A percentile compares a stretch with the other conserved stretches of the same genome.
Evolutionary conservation across 352 stramenopile genomes (phyloP).

Genomic region (Phytophthora pinifolia): DNA sequence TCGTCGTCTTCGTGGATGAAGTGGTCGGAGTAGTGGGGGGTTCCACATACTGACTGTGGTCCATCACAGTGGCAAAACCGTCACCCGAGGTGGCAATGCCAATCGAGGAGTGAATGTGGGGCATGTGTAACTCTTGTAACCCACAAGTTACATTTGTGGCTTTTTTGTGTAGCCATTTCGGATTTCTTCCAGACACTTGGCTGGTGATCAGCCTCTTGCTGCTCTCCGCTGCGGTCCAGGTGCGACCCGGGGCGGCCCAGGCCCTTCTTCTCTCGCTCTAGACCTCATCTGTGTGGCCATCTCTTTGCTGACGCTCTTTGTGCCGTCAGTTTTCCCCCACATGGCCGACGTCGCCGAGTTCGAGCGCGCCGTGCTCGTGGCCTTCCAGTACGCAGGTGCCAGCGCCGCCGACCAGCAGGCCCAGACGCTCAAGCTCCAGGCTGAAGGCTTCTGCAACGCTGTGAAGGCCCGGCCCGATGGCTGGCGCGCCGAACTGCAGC

Average conservation of each 20-base stretch:
- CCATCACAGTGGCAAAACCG: no score
- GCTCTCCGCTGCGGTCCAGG: constrained; percentile 5
- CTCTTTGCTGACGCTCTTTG: no score
- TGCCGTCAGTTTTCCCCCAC: neutral
- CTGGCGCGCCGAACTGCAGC: constrained; percentile 64
- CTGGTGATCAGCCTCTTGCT: neutral
- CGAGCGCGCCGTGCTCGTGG: constrained; percentile 74
- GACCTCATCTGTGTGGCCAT: no score
- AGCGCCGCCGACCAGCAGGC: constrained; percentile 45
- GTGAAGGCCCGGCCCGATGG: constrained; percentile 53
- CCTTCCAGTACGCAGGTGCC: constrained; percentile 79
- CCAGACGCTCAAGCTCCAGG: constrained; percentile 67
- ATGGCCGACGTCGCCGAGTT: constrained; percentile 53
- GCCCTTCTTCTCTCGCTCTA: neutral
- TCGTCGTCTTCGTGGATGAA: neutral
- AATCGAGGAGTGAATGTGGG: no score
- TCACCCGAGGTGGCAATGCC: no score
- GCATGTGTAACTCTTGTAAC: no score
- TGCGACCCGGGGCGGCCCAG: neutral
- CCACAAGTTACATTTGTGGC: no score
- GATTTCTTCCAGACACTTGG: no score
- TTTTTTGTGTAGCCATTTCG: no score
- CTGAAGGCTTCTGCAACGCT: constrained; percentile 62
- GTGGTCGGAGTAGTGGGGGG: neutral
- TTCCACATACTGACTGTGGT: constrained; percentile 1